Evolutionary conservation across 495 filamentous ascomycete genomes (phyloP), one percentile per base, ranked within the genome.

Genomic region (Aspergillus wentii): DNA sequence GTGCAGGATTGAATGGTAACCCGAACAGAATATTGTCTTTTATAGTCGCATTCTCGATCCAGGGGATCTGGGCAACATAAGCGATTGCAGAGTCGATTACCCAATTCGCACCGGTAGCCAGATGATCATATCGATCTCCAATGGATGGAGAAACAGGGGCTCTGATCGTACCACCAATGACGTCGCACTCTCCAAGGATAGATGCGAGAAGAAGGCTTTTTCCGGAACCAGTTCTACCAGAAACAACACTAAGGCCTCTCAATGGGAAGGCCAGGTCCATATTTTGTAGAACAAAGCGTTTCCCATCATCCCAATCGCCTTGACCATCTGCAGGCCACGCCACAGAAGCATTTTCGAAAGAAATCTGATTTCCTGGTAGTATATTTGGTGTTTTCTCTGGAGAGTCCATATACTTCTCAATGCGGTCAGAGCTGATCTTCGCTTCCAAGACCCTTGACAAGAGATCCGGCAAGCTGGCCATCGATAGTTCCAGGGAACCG

Each of bases 41-140:
- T 48, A 89, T 80, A 10, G 69, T 82, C 1, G 83, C 82, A 48
- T 87, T 87, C 42, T 89, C 85, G 35, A 87, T 85, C 84, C 84
- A 89, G 1, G 84, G 83, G 16, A 84, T 87, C 55, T 89, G 85
- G 5, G 82, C 78, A 10, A 89, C 83, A 48, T 79, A 89, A 0
- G 84, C 83, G 20, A 86, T 71, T 1, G 80, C 72, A 1, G 62
- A 64, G 17, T 80, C 75, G 17, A 89, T 68, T 34, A 85, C 78
- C 85, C 85, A 89, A 35, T 87, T 79, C 28, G 66, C 72, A 30
- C 57, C 72, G 19, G 74, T 81, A 1, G 81, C 83, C 45, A 58
- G 73, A 35, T 78, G 62, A 30, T 72, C 64, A 13, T 63, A 65
- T 8, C 72, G 62, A 17, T 72, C 64, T 1, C 49, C 38, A 4